Evolutionary conservation across 1,284 basidiomycete genomes (phyloP).

Genomic region (Austroboletus niveus): DNA sequence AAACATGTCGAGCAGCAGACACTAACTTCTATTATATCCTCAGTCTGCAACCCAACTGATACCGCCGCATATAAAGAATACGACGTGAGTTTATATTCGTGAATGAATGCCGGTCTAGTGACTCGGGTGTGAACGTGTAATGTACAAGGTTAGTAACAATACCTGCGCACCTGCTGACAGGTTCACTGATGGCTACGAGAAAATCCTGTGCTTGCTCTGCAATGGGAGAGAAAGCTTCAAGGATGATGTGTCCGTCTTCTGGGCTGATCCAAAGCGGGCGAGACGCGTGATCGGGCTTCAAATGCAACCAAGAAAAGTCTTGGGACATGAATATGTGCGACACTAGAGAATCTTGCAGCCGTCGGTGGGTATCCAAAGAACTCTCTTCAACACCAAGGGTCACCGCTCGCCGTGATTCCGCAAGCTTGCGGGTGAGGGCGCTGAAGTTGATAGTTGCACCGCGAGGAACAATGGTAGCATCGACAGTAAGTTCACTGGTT

Average conservation of each 20-base stretch:
- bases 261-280: slow-evolving; percentile 95
- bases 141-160: slow-evolving; percentile 23
- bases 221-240: slow-evolving; percentile 95
- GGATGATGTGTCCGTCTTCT: slow-evolving; percentile 90
- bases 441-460: slow-evolving; percentile 79
- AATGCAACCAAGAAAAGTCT: slow-evolving; percentile 81
- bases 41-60: slow-evolving; percentile 95
- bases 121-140: slow-evolving; percentile 28
- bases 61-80: slow-evolving; percentile 99
- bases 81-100: slow-evolving; percentile 98
- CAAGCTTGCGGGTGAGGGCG: slow-evolving; percentile 73
- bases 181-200: slow-evolving; percentile 96
- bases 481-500: slow-evolving; percentile 46
- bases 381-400: slow-evolving; percentile 41
- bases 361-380: slow-evolving; percentile 57
- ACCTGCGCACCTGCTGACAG: slow-evolving; percentile 87
- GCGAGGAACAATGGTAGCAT: slow-evolving; percentile 58
- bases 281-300: slow-evolving; percentile 88
- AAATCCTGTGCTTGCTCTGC: slow-evolving; percentile 99
- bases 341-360: slow-evolving; percentile 68
- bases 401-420: slow-evolving; percentile 50
- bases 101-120: slow-evolving; percentile 91
- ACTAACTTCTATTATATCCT: slow-evolving; percentile 96
- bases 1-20: slow-evolving; percentile 21
- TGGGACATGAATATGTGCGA: slow-evolving; percentile 78